Percentiles rank a stretch among this genome's conserved stretches.
Evolutionary conservation across 805 yeast species (phyloP).

Genomic region (Kazachstania bromeliacearum): DNA sequence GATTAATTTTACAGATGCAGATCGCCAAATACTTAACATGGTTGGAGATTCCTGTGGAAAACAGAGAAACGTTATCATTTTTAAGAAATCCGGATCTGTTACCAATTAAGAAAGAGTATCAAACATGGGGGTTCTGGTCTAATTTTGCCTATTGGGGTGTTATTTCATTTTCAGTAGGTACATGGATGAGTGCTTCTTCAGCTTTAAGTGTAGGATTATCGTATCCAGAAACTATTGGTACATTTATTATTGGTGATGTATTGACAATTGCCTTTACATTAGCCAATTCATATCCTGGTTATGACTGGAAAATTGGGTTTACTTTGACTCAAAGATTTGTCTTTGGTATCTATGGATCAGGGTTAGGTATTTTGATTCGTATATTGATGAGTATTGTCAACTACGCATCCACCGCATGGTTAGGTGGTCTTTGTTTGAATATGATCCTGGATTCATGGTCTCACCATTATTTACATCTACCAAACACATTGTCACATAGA

Average conservation of each 20-base stretch:
- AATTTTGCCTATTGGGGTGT: constrained; percentile 35
- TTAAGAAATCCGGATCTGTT: constrained; percentile 28
- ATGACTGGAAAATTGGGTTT: constrained; percentile 39
- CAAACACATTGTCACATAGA: constrained; percentile 24
- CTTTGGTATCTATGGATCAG: constrained; percentile 31
- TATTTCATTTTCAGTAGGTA: constrained; percentile 34
- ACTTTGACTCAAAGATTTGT: constrained; percentile 36
- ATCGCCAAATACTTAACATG: constrained; percentile 5
- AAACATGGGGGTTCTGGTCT: constrained; percentile 34
- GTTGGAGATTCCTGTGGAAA: constrained; percentile 26
- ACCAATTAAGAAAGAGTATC: constrained; percentile 18
- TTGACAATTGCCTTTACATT: constrained; percentile 36
- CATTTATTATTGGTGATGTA: constrained; percentile 36
- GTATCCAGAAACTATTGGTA: constrained; percentile 36
- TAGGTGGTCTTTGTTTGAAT: constrained; percentile 35
- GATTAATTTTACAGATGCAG: background rate
- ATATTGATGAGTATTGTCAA: constrained; percentile 38
- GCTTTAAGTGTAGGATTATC: constrained; percentile 35
- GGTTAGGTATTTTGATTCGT: constrained; percentile 27
- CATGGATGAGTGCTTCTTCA: constrained; percentile 38
- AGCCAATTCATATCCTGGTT: constrained; percentile 40
- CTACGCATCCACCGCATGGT: constrained; percentile 38
- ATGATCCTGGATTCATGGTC: constrained; percentile 34
- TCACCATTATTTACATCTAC: constrained; percentile 27
- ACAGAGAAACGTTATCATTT: constrained; percentile 23